These are phyloP conservation scores for Alectoria sarmentosa DNA, from an alignment of 495 filamentous ascomycete species.

Conservation along the genomic window DNA sequence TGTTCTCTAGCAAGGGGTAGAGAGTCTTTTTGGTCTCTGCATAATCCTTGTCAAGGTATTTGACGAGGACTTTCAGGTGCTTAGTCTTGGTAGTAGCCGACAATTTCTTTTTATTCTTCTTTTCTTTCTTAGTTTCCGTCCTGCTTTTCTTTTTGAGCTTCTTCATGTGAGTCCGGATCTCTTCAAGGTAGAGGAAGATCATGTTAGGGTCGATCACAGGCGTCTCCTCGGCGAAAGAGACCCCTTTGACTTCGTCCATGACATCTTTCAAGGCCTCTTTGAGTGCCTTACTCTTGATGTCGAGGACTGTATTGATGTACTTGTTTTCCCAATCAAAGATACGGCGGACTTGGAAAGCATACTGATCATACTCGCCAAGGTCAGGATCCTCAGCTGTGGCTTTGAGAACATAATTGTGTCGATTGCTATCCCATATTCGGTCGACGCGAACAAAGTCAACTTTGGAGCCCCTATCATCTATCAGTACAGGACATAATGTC, in stretches of 20 bases:
- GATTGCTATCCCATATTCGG: conserved; percentile 71
- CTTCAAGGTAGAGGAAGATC: conserved; percentile 82
- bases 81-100: conserved; percentile 43
- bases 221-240: conserved; percentile 73
- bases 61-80: conserved; percentile 71
- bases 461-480: conserved; percentile 50
- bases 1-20: conserved; percentile 73
- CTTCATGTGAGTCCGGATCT: conserved; percentile 59
- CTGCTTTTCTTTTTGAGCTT: conserved; percentile 54
- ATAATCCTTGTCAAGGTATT: conserved; percentile 79
- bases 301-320: conserved; percentile 68
- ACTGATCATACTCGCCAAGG: conserved; percentile 74
- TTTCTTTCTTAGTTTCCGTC: conserved; percentile 53
- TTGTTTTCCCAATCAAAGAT: conserved; percentile 87
- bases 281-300: conserved; percentile 79
- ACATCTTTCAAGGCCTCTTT: conserved; percentile 66
- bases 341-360: conserved; percentile 78
- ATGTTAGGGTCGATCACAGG: conserved; percentile 78
- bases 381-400: conserved; percentile 68
- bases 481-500: background rate
- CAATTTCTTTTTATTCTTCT: conserved; percentile 63
- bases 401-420: conserved; percentile 76
- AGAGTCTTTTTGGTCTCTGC: conserved; percentile 71
- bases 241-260: conserved; percentile 74
- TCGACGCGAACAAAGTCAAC: conserved; percentile 84